Conservation (phyloP, 208 protist genomes). For the Leishmania turanica region DNA sequence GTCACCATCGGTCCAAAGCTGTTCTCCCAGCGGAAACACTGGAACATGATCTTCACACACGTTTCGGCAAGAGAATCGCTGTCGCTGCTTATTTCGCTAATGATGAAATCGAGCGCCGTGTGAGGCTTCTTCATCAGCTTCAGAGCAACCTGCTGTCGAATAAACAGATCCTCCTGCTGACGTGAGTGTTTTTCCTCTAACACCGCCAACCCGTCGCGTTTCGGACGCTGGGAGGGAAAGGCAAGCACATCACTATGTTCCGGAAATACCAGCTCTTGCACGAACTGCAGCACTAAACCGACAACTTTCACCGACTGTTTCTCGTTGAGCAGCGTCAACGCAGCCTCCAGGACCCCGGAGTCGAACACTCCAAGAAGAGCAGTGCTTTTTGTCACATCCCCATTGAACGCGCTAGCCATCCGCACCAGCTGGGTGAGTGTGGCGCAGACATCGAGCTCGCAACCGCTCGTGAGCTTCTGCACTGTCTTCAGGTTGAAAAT, state of each 20-base stretch:
- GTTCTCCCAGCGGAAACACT: constrained; percentile 83
- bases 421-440: constrained; percentile 27
- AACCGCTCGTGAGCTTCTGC: constrained; percentile 5
- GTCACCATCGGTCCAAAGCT: constrained; percentile 80
- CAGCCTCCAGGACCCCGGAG: constrained; percentile 28
- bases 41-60: constrained; percentile 83
- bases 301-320: constrained; percentile 38
- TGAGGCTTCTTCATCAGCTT: constrained; percentile 78
- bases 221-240: constrained; percentile 80
- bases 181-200: constrained; percentile 48
- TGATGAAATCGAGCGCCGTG: constrained; percentile 58
- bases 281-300: constrained; percentile 44
- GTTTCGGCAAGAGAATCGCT: constrained; percentile 36
- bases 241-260: constrained; percentile 64
- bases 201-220: constrained; percentile 28
- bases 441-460: constrained; percentile 18
- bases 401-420: constrained; percentile 7
- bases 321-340: constrained; percentile 43
- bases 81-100: constrained; percentile 65
- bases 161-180: constrained; percentile 60
- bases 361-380: constrained; percentile 28
- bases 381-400: constrained; percentile 20
- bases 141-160: constrained; percentile 79
- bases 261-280: constrained; percentile 68
- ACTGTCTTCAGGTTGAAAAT: constrained; percentile 42